These are phyloP conservation scores for Penicillium longicatenatum DNA, from an alignment of 495 filamentous ascomycete species.

Conservation along the genomic window DNA sequence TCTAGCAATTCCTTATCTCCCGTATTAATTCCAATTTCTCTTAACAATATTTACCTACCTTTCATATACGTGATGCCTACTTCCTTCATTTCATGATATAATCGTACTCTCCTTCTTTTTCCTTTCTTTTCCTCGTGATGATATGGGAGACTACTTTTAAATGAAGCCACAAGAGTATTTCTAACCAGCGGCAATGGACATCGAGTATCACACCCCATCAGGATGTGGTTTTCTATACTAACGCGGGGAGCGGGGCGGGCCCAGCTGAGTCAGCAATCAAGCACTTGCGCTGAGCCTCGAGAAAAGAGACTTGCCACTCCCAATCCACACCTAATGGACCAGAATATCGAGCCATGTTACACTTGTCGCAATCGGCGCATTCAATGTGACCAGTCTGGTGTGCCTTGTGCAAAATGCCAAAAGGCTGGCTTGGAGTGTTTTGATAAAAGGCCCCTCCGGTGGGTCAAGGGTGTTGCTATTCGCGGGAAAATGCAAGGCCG, in stretches of 20 bases:
- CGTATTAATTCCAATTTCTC: too few species aligned
- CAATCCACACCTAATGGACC: constrained; percentile 12
- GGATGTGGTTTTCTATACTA: not conserved
- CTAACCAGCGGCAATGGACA: too few species aligned
- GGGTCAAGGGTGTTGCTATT: constrained; percentile 45
- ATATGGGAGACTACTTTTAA: too few species aligned
- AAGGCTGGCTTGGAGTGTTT: constrained; percentile 54
- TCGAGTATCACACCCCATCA: too few species aligned
- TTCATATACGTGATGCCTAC: too few species aligned
- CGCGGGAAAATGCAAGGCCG: constrained; percentile 42
- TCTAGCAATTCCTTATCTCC: too few species aligned
- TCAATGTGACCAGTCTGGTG: constrained; percentile 49
- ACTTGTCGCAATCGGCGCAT: constrained; percentile 57
- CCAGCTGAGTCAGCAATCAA: not conserved
- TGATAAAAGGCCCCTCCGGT: constrained; percentile 52
- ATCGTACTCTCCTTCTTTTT: too few species aligned
- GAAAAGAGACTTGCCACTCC: not conserved
- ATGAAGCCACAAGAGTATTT: too few species aligned
- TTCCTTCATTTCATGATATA: too few species aligned
- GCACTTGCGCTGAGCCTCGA: not conserved
- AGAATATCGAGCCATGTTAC: constrained; percentile 36
- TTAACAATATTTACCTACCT: too few species aligned
- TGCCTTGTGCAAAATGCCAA: constrained; percentile 38
- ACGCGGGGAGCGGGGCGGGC: not conserved
- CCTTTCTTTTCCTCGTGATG: too few species aligned